Conservation (phyloP, 768 basidiomycete species). For the Leccinum sublutescens region DNA sequence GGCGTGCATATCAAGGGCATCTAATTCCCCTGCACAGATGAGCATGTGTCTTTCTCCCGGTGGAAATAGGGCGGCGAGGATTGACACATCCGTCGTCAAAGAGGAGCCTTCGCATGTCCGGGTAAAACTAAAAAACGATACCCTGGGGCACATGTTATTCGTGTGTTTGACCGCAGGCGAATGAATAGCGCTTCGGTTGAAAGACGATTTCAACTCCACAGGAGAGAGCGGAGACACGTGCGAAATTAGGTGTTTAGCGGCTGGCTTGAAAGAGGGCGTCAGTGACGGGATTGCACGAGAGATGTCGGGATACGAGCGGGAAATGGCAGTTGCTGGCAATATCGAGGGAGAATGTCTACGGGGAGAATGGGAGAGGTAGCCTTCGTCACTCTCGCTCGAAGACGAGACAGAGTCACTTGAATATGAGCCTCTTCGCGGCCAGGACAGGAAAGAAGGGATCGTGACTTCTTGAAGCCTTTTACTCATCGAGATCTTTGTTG, state of each 20-base stretch:
- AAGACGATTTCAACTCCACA: constrained; percentile 14
- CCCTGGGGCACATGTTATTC: constrained; percentile 17
- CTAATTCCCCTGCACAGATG: constrained; percentile 68
- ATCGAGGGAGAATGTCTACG: constrained; percentile 35
- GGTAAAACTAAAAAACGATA: constrained; percentile 82
- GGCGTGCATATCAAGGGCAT: constrained; percentile 46
- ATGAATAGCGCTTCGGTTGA: constrained; percentile 8
- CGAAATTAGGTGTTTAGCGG: constrained; percentile 38
- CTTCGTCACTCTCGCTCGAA: constrained; percentile 42
- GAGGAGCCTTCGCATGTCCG: constrained; percentile 75
- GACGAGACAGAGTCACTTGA: constrained; percentile 29
- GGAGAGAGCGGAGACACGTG: constrained; percentile 35
- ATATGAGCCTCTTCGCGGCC: constrained; percentile 21
- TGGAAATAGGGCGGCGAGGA: constrained; percentile 70
- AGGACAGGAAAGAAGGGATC: constrained; percentile 23
- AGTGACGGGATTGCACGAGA: constrained; percentile 29
- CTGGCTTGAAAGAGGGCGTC: constrained; percentile 35
- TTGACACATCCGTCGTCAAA: constrained; percentile 65
- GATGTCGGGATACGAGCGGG: constrained; percentile 46
- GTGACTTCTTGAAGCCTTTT: constrained; percentile 13
- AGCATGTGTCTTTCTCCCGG: constrained; percentile 71
- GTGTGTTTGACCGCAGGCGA: constrained; percentile 17
- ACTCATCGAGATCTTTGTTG: constrained; percentile 5
- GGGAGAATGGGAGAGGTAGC: constrained; percentile 63
- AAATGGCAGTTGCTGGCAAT: constrained; percentile 31